These are phyloP conservation scores for Hypoxylon fuscum DNA, from an alignment of 495 filamentous ascomycete genomes.

Conservation along the genomic window DNA sequence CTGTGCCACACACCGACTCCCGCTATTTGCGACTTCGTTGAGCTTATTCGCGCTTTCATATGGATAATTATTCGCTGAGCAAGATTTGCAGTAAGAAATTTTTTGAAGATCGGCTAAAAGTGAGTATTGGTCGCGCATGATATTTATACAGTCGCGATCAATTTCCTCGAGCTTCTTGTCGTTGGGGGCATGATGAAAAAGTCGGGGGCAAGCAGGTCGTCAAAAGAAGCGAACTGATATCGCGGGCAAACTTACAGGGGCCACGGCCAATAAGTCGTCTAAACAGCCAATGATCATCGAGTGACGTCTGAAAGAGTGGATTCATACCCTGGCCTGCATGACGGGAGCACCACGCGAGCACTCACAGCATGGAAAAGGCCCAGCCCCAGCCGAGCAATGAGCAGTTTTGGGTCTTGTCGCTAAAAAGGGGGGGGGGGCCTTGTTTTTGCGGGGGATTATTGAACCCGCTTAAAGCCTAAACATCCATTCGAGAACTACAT, in stretches of 20 bases:
- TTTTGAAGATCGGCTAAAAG: neutral
- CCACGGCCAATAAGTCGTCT: conserved; percentile 30
- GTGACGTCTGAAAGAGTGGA: conserved; percentile 40
- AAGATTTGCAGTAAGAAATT: neutral
- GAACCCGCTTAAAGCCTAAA: too few species aligned
- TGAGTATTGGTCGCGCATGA: neutral
- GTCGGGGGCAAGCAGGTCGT: conserved; percentile 17
- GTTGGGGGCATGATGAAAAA: conserved; percentile 12
- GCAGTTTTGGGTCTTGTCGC: conserved; percentile 29
- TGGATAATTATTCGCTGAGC: neutral
- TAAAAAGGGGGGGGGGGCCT: conserved; percentile 18
- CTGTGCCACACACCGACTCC: neutral
- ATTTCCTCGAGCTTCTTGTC: neutral
- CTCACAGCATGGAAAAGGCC: conserved; percentile 16
- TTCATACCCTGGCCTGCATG: conserved; percentile 25
- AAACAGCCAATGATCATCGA: conserved; percentile 30
- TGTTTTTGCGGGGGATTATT: conserved; percentile 29
- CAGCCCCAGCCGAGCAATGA: conserved; percentile 30
- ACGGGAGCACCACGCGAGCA: conserved; percentile 38
- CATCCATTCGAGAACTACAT: too few species aligned
- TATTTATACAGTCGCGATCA: neutral
- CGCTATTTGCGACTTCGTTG: conserved; percentile 2
- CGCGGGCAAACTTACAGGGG: conserved; percentile 37
- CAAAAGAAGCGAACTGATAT: conserved; percentile 40
- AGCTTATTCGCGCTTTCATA: neutral